Conservation (phyloP, 768 basidiomycete genomes). For the Xerocomellus chrysenteron region DNA sequence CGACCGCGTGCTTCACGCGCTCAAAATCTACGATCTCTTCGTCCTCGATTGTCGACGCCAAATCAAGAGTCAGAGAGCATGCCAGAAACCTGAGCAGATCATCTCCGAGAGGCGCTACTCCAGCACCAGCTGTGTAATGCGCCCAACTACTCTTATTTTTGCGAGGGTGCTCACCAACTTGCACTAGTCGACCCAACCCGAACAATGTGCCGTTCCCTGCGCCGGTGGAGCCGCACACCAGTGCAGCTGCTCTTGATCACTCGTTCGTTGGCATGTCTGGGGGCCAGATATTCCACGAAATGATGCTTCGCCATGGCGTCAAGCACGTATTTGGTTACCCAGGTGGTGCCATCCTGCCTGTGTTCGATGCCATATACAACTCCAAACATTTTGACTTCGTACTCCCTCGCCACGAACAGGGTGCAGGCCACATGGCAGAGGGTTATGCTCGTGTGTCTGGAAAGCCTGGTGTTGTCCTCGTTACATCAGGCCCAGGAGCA, state of each 20-base stretch:
- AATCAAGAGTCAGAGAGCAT: conserved; percentile 76
- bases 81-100: conserved; percentile 73
- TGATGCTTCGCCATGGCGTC: conserved; percentile 97
- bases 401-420: conserved; percentile 95
- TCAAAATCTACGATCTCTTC: conserved; percentile 50
- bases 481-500: conserved; percentile 96
- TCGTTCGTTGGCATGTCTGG: conserved; percentile 94
- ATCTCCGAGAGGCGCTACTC: conserved; percentile 55
- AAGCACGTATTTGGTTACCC: conserved; percentile 98
- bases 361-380: conserved; percentile 99
- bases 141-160: background rate
- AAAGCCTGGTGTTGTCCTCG: conserved; percentile 95
- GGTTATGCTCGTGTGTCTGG: conserved; percentile 98
- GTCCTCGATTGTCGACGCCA: conserved; percentile 71
- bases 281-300: conserved; percentile 98
- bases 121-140: conserved; percentile 62
- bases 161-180: conserved; percentile 41
- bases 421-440: conserved; percentile 98
- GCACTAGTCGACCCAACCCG: conserved; percentile 49
- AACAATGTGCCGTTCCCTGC: conserved; percentile 38
- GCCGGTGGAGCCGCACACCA: conserved; percentile 38
- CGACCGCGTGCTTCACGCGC: conserved; percentile 40
- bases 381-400: conserved; percentile 94
- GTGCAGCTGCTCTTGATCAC: conserved; percentile 61
- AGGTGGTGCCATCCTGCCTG: conserved; percentile 96